A percentile compares a stretch with the other conserved stretches of the same genome.
These are phyloP conservation scores for Microcos paniculata DNA, from an alignment of 345 rosid species.

Conservation along the genomic window DNA sequence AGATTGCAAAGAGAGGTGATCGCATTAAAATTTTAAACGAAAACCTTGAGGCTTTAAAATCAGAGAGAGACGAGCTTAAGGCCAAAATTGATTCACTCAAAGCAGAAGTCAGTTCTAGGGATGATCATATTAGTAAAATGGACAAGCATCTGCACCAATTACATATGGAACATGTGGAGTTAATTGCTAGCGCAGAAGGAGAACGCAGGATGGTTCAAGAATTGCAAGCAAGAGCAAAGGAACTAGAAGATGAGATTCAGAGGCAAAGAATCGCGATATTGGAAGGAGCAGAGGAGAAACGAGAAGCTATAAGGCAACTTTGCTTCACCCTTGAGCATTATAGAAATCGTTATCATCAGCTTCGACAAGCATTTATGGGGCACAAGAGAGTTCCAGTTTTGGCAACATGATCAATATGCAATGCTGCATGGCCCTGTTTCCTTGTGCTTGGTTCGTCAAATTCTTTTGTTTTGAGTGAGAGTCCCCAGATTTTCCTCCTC, in stretches of 20 bases:
- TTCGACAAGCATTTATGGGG: constrained; percentile 45
- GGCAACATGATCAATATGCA: constrained; percentile 18
- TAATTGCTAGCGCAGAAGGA: constrained; percentile 32
- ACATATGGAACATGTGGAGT: constrained; percentile 49
- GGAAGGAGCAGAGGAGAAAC: constrained; percentile 66
- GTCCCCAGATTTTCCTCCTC: neutral
- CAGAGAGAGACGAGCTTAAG: constrained; percentile 42
- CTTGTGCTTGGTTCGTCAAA: neutral
- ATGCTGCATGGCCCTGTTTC: neutral
- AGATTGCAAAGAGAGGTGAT: constrained; percentile 37
- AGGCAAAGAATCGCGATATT: constrained; percentile 36
- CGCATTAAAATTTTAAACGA: constrained; percentile 34
- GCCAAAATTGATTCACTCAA: constrained; percentile 28
- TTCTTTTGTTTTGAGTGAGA: neutral
- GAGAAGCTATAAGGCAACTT: constrained; percentile 73
- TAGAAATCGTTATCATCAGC: constrained; percentile 40
- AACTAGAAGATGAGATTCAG: constrained; percentile 50
- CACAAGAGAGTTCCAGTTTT: constrained; percentile 32
- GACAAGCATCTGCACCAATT: constrained; percentile 47
- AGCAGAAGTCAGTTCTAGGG: constrained; percentile 36
- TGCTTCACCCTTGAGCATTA: constrained; percentile 72
- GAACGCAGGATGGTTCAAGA: constrained; percentile 24
- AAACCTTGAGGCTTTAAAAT: constrained; percentile 28
- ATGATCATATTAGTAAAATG: constrained; percentile 40
- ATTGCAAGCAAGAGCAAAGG: constrained; percentile 40